Percentiles rank a stretch among this genome's conserved stretches.
These are phyloP conservation scores for Flaveria linearis DNA, from an alignment of 129 eudicot genomes.

Conservation along the genomic window DNA sequence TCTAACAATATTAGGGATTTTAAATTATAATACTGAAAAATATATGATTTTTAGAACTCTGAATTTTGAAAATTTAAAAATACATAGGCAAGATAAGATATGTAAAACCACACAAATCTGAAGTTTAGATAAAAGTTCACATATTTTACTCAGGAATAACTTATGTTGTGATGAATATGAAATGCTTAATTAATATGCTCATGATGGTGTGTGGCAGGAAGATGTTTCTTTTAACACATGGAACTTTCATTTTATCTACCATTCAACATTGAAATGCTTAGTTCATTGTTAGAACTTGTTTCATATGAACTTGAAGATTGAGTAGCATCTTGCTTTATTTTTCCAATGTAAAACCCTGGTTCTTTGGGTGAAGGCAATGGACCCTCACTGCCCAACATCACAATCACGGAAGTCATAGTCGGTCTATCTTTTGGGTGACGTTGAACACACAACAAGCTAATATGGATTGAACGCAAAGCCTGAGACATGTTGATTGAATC, in stretches of 20 bases:
- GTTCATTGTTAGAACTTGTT: slow-evolving; percentile 35
- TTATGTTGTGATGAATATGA: too few relatives aligned
- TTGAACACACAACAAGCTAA: slow-evolving; percentile 51
- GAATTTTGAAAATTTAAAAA: too few relatives aligned
- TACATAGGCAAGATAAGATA: too few relatives aligned
- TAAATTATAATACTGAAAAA: too few relatives aligned
- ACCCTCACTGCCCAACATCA: slow-evolving; percentile 38
- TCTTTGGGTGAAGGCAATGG: slow-evolving; percentile 38
- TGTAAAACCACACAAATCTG: too few relatives aligned
- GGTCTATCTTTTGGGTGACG: slow-evolving; percentile 48
- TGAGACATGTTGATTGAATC: slow-evolving; percentile 22
- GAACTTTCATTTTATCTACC: slow-evolving; percentile 19
- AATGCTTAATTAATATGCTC: too few relatives aligned
- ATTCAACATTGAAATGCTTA: slow-evolving; percentile 31
- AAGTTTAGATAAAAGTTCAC: too few relatives aligned
- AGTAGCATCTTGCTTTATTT: slow-evolving; percentile 1
- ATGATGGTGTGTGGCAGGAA: too few relatives aligned
- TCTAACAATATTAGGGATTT: too few relatives aligned
- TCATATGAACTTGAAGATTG: slow-evolving; percentile 27
- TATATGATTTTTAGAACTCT: too few relatives aligned
- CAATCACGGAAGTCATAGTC: slow-evolving; percentile 33
- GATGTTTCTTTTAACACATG: not conserved
- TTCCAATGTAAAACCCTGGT: slow-evolving; percentile 41
- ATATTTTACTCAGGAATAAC: too few relatives aligned
- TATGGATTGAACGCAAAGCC: slow-evolving; percentile 35